Evolutionary conservation across 2,329 filamentous ascomycete genomes (phyloP).

Genomic region (Penicillium italicum): DNA sequence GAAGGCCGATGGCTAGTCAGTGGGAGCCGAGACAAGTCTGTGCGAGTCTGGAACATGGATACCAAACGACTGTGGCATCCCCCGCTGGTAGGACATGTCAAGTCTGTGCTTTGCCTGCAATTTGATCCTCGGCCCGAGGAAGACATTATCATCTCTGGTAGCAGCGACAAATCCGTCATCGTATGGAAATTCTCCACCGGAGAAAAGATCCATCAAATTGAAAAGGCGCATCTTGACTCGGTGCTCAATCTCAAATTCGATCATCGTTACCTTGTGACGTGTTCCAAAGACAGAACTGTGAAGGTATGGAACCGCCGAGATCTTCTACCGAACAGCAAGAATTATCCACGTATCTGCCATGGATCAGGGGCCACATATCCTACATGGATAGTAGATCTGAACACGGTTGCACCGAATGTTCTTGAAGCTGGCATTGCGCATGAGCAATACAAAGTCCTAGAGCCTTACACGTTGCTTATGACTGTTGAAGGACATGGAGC

Average conservation of each 20-base stretch:
- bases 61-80: conserved; percentile 70
- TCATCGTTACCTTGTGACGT: conserved; percentile 85
- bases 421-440: conserved; percentile 45
- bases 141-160: conserved; percentile 91
- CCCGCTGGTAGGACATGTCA: conserved; percentile 73
- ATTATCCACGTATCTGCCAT: conserved; percentile 45
- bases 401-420: conserved; percentile 38
- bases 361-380: conserved; percentile 48
- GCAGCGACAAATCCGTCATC: conserved; percentile 86
- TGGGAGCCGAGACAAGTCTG: conserved; percentile 81
- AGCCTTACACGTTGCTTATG: conserved; percentile 73
- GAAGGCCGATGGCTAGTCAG: conserved; percentile 82
- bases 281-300: conserved; percentile 95
- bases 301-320: conserved; percentile 86
- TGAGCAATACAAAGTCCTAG: conserved; percentile 44
- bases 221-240: conserved; percentile 77
- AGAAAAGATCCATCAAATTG: conserved; percentile 70
- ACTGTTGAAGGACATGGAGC: conserved; percentile 79
- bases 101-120: conserved; percentile 89
- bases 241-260: conserved; percentile 93
- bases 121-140: conserved; percentile 86
- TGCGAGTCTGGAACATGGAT: conserved; percentile 86
- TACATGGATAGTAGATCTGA: conserved; percentile 54
- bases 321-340: conserved; percentile 50
- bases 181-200: conserved; percentile 93